Evolutionary conservation across 106 monocot genomes (phyloP), one percentile per base, ranked within the genome.

Genomic region (Posidonia australis): DNA sequence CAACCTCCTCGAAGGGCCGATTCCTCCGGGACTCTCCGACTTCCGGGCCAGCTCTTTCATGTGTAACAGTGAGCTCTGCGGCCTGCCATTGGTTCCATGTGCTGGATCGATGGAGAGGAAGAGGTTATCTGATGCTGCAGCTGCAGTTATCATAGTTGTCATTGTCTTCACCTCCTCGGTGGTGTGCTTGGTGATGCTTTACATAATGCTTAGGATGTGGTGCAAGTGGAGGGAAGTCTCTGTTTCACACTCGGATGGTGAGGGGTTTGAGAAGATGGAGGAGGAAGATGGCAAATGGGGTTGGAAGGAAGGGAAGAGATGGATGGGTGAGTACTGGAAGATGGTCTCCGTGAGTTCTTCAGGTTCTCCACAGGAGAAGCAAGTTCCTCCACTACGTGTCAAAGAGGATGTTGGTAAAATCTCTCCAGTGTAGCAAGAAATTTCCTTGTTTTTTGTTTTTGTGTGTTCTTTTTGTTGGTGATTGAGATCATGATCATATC

Each of bases 191-290:
- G 76, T 68, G 44, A 44, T 94, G 83, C 58, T 94, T 14, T 82
- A 82, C 68, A 77, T 86, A 51, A 86, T 86, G 80, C 49, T 90
- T 26, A 82, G 84, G 72, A 71, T 94, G 53, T 94, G 94, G 94
- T 76, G 75, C 74, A 82, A 84, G 27, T 86, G 86, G 94, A 74
- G 82, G 67, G 78, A 67, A n/a, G 77, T 86, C n/a, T 81, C 89
- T 4, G 80, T 94, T 41, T 86, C 89, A 10, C 85, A 36, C 46
- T 89, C 86, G 13, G 89, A 86, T 30, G 66, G 61, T 1, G 88
- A 86, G 44, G 86, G 31, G 31, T 29, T 69, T 5, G 72, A 51
- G 26, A 36, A 62, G 31, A 42, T 26, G 49, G 59, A 74, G 29
- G 63, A 64, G 19, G 70, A 58, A 36, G 36, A 36, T 36, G 36